Base-by-base conservation (phyloP, 78 protist genomes). In the Anaeramoeba flamelloides region DNA sequence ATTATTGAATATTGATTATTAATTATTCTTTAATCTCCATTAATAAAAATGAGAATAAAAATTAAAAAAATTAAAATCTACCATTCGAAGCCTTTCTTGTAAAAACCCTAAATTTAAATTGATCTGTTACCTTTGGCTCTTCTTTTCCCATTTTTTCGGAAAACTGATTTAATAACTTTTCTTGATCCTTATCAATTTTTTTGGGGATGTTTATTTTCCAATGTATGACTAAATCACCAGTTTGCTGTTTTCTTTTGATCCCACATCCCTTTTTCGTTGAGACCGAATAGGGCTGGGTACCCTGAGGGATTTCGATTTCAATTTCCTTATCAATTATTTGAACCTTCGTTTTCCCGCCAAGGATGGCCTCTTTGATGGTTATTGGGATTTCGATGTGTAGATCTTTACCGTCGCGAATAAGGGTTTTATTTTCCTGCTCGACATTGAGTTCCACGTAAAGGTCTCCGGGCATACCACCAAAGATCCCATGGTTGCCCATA, bases 381-480 rank as follows among this genome's bases (percentile, higher is more conserved):
- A 81, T 40, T 2, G 34, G 1, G 75, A 53, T 33, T 32, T 31
- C 41, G 33, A 78, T 3, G 75, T 1, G 65, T 1, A 2, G 26
- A 36, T 82, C 81, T 4, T 76, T 31, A 17, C 77, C 77, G 38
- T 82, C 85, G 33, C 85, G 85, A 38, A 75, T 75, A 81, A 82
- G 78, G 76, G n/a, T n/a, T n/a, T 40, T 12, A 8, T 0, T 4
- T 74, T 31, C 36, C 22, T 74, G 30, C 38, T 77, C 1, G 2
- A 82, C 85, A 3, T 38, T n/a, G 37, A 82, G 75, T 81, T 74
- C 77, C 33, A 82, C 85, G 38, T 82, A 82, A 1, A 82, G 36
- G 81, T 82, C 85, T 26, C 85, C 85, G 8, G 85, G 36, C 2
- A 78, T 81, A 3, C 85, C 85, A 2, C 85, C 85, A 77, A 36